phyloP scores from a whole-genome alignment of 345 rosid genomes.

The Aethionema arabicum region DNA sequence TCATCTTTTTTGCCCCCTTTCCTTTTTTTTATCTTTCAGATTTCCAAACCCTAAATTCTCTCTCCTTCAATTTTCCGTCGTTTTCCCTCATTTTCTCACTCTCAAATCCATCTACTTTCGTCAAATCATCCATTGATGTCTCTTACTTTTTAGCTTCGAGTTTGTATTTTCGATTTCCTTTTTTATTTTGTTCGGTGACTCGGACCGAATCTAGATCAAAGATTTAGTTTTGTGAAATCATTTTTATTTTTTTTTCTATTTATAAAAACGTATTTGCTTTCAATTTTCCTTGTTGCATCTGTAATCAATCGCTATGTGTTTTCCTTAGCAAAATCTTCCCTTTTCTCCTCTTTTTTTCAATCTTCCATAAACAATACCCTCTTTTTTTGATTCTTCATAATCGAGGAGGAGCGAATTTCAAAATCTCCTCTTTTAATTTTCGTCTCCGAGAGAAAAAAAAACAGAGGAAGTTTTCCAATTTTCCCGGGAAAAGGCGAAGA shows the following conservation, averaged over 20 bases:
- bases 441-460: background rate
- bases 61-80: background rate
- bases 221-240: background rate
- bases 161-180: background rate
- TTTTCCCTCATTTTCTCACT: slow-evolving; percentile 22
- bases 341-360: background rate
- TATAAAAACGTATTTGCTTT: background rate
- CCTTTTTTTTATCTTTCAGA: background rate
- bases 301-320: background rate
- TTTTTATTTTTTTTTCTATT: background rate
- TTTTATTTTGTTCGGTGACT: slow-evolving; percentile 5
- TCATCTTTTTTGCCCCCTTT: slow-evolving; percentile 9
- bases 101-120: background rate
- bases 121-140: background rate
- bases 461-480: slow-evolving; percentile 13
- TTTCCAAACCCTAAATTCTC: slow-evolving; percentile 22
- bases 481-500: background rate
- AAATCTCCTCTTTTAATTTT: no score
- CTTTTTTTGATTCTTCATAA: background rate
- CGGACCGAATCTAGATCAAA: slow-evolving; percentile 34
- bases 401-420: background rate
- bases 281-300: slow-evolving; percentile 2
- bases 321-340: background rate
- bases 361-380: background rate
- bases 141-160: background rate